These are phyloP conservation scores for Ammopiptanthus mongolicus DNA, from an alignment of 306 rosid species.

Conservation along the genomic window DNA sequence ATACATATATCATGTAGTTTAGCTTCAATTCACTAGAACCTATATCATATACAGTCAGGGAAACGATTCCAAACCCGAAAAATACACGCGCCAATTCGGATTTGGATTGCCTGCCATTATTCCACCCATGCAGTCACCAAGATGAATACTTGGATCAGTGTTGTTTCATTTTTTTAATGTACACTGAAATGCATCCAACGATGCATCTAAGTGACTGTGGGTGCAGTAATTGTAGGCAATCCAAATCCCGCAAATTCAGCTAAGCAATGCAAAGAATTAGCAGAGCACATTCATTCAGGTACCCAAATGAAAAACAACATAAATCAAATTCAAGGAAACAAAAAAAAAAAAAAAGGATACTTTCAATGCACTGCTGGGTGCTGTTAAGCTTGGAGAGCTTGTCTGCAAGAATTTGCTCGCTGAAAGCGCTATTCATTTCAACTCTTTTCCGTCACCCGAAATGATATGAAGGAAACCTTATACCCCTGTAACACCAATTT, in stretches of 20 bases:
- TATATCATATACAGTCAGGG: background rate
- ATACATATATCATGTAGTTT: background rate
- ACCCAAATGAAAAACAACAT: background rate
- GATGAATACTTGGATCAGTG: no score
- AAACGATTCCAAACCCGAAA: background rate
- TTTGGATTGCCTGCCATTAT: no score
- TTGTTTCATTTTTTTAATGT: no score
- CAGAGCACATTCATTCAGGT: background rate
- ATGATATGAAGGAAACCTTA: constrained; percentile 26
- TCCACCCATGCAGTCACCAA: no score
- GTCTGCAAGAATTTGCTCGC: constrained; percentile 77
- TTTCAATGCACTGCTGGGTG: constrained; percentile 84
- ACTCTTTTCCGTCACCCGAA: constrained; percentile 12
- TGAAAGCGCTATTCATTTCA: constrained; percentile 74
- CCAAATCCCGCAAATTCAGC: background rate
- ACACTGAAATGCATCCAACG: no score
- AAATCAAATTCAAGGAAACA: background rate
- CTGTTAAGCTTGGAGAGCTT: constrained; percentile 86
- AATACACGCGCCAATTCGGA: no score
- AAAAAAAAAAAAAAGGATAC: constrained; percentile 53
- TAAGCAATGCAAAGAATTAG: constrained; percentile 7
- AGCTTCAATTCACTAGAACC: background rate
- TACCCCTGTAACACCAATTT: background rate
- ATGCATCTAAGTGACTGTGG: no score
- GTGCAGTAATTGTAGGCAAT: no score